A percentile compares a stretch with the other conserved stretches of the same genome.
Evolutionary conservation across 352 stramenopile genomes (phyloP).

Genomic region (Aphanomyces stellatus): DNA sequence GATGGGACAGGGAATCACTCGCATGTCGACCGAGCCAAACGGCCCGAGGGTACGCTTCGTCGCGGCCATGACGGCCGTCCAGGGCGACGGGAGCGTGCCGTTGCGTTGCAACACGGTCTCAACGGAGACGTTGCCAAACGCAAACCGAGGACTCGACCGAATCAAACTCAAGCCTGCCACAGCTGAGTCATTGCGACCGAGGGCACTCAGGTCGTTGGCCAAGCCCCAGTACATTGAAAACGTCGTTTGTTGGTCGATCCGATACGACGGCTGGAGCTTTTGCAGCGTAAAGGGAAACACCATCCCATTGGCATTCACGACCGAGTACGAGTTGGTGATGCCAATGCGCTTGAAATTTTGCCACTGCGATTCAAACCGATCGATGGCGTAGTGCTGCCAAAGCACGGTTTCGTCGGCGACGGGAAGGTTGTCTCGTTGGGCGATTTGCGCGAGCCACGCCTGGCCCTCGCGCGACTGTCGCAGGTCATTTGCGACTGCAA

Average conservation of each 20-base stretch:
- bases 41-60: not conserved
- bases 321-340: not conserved
- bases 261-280: not conserved
- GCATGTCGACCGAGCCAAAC: conserved; percentile 10
- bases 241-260: not conserved
- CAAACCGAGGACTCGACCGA: conserved; percentile 4
- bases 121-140: not conserved
- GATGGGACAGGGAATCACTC: not conserved
- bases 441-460: no score
- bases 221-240: conserved; percentile 9
- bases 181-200: not conserved
- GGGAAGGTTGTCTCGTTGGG: no score
- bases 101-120: not conserved
- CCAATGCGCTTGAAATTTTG: not conserved
- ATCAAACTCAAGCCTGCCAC: not conserved
- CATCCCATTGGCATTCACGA: not conserved
- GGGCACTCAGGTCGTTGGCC: not conserved
- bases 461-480: no score
- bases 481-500: not conserved
- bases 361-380: not conserved
- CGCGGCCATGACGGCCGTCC: not conserved
- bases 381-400: not conserved
- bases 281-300: not conserved
- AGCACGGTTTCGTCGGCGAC: not conserved
- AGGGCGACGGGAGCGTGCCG: not conserved